Evolutionary conservation across 805 yeast genomes (phyloP), one percentile per base, ranked within the genome.

Genomic region (Lachancea quebecensis): DNA sequence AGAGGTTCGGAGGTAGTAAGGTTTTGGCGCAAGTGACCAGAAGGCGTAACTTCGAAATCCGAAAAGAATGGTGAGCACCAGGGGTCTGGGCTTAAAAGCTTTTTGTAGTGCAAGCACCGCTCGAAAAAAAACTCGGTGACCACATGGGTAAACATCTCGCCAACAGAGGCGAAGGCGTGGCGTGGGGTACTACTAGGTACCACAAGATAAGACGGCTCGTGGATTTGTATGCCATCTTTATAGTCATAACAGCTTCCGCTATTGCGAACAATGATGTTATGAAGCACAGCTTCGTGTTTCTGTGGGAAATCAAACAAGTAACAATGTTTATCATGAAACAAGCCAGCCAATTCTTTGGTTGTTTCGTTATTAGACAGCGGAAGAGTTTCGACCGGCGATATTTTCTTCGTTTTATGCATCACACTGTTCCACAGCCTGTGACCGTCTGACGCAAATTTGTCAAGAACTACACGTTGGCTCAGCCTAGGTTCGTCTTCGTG

Each of bases 61-160:
- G 63, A 41, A 21, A 46, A 50, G 53, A 75, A 67, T 1, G 85
- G 86, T 42, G 58, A 57, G 2, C 83, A 75, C 95, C 95, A 86
- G 12, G 67, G 59, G 57, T 83, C 95, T 3, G 66, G 65, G 30
- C 61, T 54, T 12, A 66, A 62, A 6, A 77, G 52, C 38, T 64
- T 59, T 37, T 75, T 72, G 53, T 79, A 79, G 62, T 74, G 81
- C 17, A 86, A 68, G 18, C 85, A 76, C 47, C 95, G 67, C 62
- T 87, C 96, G 10, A 88, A 65, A 51, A 82, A 81, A 85, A 91
- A 86, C 60, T 88, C 95, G 0, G 95, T 86, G 2, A 79, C 75
- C 0, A 80, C 50, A 14, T 56, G 55, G 2, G 38, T 8, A 9
- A 45, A 18, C 2, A 43, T 18, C 7, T 53, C 28, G 10, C 38